phyloP scores from a whole-genome alignment of 495 filamentous ascomycete species.

The Glarea lozoyensis region DNA sequence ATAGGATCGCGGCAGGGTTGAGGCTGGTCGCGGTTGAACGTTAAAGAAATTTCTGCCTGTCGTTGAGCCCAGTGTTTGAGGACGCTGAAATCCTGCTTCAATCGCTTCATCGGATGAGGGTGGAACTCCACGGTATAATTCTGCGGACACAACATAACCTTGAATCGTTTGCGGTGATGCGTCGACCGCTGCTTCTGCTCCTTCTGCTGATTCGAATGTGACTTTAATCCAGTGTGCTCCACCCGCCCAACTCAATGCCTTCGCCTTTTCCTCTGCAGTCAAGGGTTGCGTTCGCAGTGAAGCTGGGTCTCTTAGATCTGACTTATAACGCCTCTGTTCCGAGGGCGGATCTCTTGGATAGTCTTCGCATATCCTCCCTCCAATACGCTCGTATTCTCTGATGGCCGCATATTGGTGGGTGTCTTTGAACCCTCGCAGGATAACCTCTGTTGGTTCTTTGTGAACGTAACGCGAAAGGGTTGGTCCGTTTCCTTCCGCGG shows the following conservation, averaged over 20 bases:
- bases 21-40: conserved; percentile 6
- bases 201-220: conserved; percentile 74
- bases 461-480: conserved; percentile 35
- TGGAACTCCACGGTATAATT: conserved; percentile 63
- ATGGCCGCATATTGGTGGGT: conserved; percentile 77
- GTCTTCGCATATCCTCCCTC: conserved; percentile 79
- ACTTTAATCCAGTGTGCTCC: conserved; percentile 89
- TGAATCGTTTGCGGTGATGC: conserved; percentile 69
- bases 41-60: background rate
- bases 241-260: conserved; percentile 65
- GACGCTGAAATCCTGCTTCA: background rate
- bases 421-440: conserved; percentile 72
- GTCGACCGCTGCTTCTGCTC: conserved; percentile 67
- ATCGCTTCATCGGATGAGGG: conserved; percentile 59
- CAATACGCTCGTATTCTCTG: conserved; percentile 71
- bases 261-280: conserved; percentile 58
- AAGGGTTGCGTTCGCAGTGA: conserved; percentile 47
- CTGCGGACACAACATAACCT: conserved; percentile 68
- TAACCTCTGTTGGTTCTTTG: conserved; percentile 68
- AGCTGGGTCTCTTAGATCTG: conserved; percentile 56
- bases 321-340: conserved; percentile 45
- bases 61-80: conserved; percentile 5
- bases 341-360: conserved; percentile 64
- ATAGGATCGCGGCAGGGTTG: conserved; percentile 18
- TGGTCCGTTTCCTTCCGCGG: conserved; percentile 12